These are phyloP conservation scores for Clonostachys rhizophaga DNA, from an alignment of 2,329 filamentous ascomycete genomes.

Conservation along the genomic window DNA sequence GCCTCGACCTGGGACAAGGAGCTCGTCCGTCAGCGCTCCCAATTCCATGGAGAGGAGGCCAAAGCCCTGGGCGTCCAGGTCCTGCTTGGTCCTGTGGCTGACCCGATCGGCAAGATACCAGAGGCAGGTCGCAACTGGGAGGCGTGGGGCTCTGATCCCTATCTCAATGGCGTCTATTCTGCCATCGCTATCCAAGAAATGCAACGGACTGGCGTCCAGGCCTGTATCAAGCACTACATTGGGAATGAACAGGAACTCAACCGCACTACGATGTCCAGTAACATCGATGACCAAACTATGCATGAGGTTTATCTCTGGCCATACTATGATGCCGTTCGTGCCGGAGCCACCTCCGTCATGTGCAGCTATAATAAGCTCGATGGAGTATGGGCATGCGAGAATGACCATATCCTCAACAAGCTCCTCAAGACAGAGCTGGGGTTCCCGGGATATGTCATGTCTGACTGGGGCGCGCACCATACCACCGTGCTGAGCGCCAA, in stretches of 20 bases:
- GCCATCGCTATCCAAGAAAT: conserved; percentile 56
- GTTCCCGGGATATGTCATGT: conserved; percentile 57
- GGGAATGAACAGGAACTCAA: conserved; percentile 66
- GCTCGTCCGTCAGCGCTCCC: conserved; percentile 67
- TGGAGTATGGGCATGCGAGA: conserved; percentile 63
- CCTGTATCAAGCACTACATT: conserved; percentile 57
- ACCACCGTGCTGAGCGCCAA: conserved; percentile 61
- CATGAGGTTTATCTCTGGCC: conserved; percentile 67
- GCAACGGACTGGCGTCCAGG: conserved; percentile 43
- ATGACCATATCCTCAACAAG: conserved; percentile 53
- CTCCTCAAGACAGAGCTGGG: conserved; percentile 69
- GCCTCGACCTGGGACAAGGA: conserved; percentile 77
- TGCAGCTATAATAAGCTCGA: conserved; percentile 72
- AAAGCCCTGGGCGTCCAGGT: conserved; percentile 70
- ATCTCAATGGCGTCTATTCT: conserved; percentile 61
- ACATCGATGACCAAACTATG: conserved; percentile 55
- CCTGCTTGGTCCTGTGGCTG: conserved; percentile 70
- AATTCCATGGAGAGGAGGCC: conserved; percentile 65
- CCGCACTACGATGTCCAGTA: conserved; percentile 47
- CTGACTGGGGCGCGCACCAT: conserved; percentile 75
- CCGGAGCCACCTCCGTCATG: conserved; percentile 64
- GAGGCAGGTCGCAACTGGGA: conserved; percentile 80
- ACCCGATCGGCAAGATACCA: conserved; percentile 69
- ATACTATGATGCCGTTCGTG: conserved; percentile 63
- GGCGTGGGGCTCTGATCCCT: conserved; percentile 75